phyloP scores from a whole-genome alignment of 108 stramenopile genomes.

The Skeletonema costatum region DNA sequence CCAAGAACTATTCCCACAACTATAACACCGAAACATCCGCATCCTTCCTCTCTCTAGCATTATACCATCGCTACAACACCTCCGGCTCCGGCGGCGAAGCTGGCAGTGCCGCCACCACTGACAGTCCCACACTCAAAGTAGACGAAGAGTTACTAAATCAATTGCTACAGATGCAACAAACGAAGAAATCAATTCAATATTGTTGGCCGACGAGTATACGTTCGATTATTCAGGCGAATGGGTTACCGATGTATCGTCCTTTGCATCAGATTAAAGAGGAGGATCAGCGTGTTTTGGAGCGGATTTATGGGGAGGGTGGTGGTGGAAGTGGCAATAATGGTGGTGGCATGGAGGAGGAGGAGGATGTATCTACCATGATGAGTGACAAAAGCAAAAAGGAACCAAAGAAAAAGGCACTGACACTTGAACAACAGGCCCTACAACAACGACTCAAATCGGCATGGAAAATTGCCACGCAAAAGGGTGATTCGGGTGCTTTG shows the following conservation, averaged over 20 bases:
- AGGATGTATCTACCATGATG: background rate
- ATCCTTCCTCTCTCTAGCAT: conserved; percentile 30
- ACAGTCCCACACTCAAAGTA: conserved; percentile 20
- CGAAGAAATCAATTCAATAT: background rate
- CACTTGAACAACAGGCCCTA: conserved; percentile 40
- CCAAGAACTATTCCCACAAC: conserved; percentile 35
- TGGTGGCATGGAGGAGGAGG: background rate
- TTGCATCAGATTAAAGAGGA: conserved; percentile 25
- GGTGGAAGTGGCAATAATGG: background rate
- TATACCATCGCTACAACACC: conserved; percentile 35
- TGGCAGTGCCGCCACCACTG: background rate
- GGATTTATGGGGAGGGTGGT: conserved; percentile 10
- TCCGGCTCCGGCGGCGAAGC: background rate
- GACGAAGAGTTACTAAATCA: conserved; percentile 10
- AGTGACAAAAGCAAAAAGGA: background rate
- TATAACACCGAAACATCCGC: conserved; percentile 37
- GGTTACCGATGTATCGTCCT: conserved; percentile 24
- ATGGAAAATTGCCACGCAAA: conserved; percentile 42
- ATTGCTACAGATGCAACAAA: conserved; percentile 21
- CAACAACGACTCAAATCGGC: conserved; percentile 39
- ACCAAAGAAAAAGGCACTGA: conserved; percentile 21
- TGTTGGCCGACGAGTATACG: conserved; percentile 35
- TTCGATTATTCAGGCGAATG: conserved; percentile 17
- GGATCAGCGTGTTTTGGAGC: conserved; percentile 19
- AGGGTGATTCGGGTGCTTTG: conserved; percentile 31